phyloP scores from a whole-genome alignment of 257 asterid species.

The Solanum habrochaites region DNA sequence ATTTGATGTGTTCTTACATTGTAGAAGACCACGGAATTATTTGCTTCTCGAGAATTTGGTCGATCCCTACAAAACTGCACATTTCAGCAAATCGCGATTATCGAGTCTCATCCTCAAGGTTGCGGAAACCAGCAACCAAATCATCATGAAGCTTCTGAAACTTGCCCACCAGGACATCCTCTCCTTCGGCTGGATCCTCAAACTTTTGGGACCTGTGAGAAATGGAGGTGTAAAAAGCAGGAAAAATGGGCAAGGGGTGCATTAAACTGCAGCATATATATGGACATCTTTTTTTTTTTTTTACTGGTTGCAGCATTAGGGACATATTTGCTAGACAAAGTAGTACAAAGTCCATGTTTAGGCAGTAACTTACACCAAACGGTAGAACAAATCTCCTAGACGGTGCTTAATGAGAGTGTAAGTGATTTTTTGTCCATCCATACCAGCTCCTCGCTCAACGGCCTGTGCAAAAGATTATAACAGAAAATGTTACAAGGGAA shows the following conservation, averaged over 20 bases:
- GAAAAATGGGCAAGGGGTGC: background rate
- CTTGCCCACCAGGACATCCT: constrained; percentile 55
- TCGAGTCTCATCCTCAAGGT: constrained; percentile 89
- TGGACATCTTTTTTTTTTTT: background rate
- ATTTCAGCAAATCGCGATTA: constrained; percentile 12
- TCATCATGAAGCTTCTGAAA: constrained; percentile 86
- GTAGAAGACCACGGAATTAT: background rate
- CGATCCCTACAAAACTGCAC: background rate
- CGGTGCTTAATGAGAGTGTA: constrained; percentile 90
- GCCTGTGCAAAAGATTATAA: constrained; percentile 42
- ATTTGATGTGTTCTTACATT: background rate
- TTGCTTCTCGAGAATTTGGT: background rate
- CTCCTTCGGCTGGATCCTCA: constrained; percentile 99
- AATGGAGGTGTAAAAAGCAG: background rate
- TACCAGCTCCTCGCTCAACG: constrained; percentile 96
- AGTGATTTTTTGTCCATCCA: constrained; percentile 94
- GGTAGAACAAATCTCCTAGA: constrained; percentile 85
- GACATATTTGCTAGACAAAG: background rate
- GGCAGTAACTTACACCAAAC: constrained; percentile 67
- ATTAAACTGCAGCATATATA: background rate
- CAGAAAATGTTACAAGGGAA: background rate
- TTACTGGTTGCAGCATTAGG: background rate
- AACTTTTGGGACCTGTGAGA: constrained; percentile 84
- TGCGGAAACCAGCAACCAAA: constrained; percentile 92
- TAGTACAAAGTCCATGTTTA: background rate